Conservation (phyloP, 768 basidiomycete species). For the Guyanaporus albipodus region DNA sequence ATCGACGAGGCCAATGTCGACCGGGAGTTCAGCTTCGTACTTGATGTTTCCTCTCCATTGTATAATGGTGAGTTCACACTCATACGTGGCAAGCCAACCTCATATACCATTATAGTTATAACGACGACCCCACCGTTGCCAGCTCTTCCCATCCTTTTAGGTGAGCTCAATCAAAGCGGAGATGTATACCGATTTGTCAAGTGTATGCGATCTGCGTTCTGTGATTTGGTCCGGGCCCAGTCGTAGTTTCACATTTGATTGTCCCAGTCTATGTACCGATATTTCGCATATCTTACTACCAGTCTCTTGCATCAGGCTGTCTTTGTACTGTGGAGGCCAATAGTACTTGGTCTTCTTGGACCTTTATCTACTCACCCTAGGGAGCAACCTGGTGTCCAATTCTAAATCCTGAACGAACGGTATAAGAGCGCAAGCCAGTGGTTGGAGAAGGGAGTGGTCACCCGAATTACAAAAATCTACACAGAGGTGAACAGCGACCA, state of each 20-base stretch:
- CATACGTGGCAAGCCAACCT: not conserved
- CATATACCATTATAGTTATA: conserved; percentile 49
- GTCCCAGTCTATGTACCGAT: not conserved
- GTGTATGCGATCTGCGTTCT: conserved; percentile 55
- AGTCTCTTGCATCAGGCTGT: too few species aligned
- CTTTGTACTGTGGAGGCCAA: too few species aligned
- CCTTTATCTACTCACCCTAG: too few species aligned
- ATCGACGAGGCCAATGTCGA: conserved; percentile 56
- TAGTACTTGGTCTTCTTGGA: too few species aligned
- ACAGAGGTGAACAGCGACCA: conserved; percentile 72
- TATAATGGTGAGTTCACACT: conserved; percentile 57
- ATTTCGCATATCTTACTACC: too few species aligned
- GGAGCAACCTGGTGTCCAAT: too few species aligned
- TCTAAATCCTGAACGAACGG: too few species aligned
- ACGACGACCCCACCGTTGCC: conserved; percentile 72
- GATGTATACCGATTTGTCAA: conserved; percentile 73
- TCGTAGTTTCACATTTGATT: not conserved
- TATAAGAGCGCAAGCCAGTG: too few species aligned
- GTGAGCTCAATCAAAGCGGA: conserved; percentile 63
- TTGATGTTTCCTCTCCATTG: conserved; percentile 61
- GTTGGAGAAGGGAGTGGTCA: too few species aligned
- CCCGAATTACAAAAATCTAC: too few species aligned
- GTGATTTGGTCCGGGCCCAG: conserved; percentile 16
- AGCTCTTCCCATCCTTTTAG: conserved; percentile 61
- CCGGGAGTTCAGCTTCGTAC: conserved; percentile 66